Percentiles rank a stretch among this genome's conserved stretches.
These are phyloP conservation scores for Trichosporon sp. DNA, from an alignment of 1,284 basidiomycete genomes.

Conservation along the genomic window DNA sequence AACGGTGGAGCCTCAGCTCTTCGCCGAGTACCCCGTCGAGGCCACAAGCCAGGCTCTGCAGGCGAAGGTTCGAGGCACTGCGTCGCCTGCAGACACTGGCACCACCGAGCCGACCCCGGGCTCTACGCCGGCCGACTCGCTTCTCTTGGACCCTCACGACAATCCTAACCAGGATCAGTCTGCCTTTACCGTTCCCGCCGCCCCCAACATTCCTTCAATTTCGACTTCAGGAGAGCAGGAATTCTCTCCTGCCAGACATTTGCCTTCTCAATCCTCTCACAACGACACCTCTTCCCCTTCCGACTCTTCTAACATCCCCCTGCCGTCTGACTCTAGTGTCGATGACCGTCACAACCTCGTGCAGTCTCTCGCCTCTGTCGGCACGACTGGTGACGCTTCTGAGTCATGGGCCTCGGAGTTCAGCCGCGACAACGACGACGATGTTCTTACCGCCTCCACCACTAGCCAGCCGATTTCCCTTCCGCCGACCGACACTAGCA, in stretches of 20 bases:
- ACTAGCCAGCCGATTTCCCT: slow-evolving; percentile 44
- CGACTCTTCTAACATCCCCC: background rate
- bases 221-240: background rate
- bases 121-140: slow-evolving; percentile 24
- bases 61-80: slow-evolving; percentile 11
- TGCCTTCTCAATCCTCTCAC: background rate
- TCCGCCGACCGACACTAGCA: slow-evolving; percentile 42
- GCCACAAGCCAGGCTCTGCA: slow-evolving; percentile 35
- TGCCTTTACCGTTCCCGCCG: background rate
- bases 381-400: slow-evolving; percentile 2
- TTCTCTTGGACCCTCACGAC: slow-evolving; percentile 21
- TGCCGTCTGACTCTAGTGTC: background rate
- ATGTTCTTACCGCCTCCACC: slow-evolving; percentile 31
- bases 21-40: slow-evolving; percentile 43
- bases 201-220: background rate
- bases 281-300: background rate
- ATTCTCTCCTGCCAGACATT: background rate
- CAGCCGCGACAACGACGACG: slow-evolving; percentile 16
- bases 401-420: slow-evolving; percentile 41
- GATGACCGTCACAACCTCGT: background rate
- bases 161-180: background rate
- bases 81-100: slow-evolving; percentile 15
- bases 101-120: slow-evolving; percentile 16
- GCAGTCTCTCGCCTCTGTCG: slow-evolving; percentile 9
- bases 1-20: slow-evolving; percentile 42